Evolutionary conservation across 2,329 filamentous ascomycete genomes (phyloP), one percentile per base, ranked within the genome.

Genomic region (Aureobasidium namibiae): DNA sequence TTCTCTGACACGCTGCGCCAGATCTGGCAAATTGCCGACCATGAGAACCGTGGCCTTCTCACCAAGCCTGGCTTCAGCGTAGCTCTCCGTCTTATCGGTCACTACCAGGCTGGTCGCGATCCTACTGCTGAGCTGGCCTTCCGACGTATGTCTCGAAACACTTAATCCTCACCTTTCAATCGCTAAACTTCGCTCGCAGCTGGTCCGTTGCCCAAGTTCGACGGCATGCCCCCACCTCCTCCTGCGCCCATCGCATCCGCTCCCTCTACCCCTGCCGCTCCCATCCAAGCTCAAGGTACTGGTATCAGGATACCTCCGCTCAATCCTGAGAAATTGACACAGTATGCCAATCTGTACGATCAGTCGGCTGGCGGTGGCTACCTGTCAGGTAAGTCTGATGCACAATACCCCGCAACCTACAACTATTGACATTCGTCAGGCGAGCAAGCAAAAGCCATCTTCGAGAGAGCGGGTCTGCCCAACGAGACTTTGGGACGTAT

Each of bases 1-100:
- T 1, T n/a, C 2, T 26, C 52, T 56, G 38, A 56, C 52, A n/a
- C 16, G 46, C 50, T 57, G n/a, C 64, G 59, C 10, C 74, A 96
- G 89, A 97, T 99, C 81, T 99, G 94, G 94, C 92, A 97, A 76
- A 94, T 99, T 72, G 92, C 94, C 66, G 94, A 99, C 77, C 91
- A 84, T 65, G 92, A 97, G 77, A 99, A 99, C 77, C 85, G 92
- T 64, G 94, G 94, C 56, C 88, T 97, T 66, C 79, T 99, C 65
- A 96, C 92, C 34, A 91, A 91, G 21, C 84, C 91, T 42, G 94
- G 92, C 71, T 99, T 99, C 76, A 90, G 92, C 62, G 84, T 96
- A 71, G 94, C 95, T 60, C 76, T 99, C 70, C 85, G 94, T 69
- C 84, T 99, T 71, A 97, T 99, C 71, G 94, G 91, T 61, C 94